Percentiles rank a stretch among this genome's conserved stretches.
phyloP scores from a whole-genome alignment of 2,329 filamentous ascomycete species.

The Calonectria multiphialidica region DNA sequence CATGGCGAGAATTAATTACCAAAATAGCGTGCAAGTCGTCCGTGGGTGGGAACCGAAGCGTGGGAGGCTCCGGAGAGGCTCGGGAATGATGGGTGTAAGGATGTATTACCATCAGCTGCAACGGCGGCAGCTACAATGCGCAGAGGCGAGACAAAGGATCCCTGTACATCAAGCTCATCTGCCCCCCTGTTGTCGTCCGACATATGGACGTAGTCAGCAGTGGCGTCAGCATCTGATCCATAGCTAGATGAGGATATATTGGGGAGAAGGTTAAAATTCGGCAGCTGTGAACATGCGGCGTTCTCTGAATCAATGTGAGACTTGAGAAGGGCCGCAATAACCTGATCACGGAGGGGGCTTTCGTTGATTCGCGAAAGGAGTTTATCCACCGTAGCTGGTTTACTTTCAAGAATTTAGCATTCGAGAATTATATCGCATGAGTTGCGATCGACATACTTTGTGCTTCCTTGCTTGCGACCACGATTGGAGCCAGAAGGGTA shows the following conservation, averaged over 20 bases:
- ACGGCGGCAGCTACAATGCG: constrained; percentile 39
- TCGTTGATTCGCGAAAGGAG: constrained; percentile 42
- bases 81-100: not conserved
- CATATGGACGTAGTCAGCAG: not conserved
- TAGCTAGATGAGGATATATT: not conserved
- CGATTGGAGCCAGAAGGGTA: constrained; percentile 12
- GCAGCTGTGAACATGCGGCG: not conserved
- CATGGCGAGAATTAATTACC: constrained; percentile 10
- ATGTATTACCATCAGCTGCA: not conserved
- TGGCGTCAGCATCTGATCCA: not conserved
- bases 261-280: not conserved
- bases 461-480: constrained; percentile 37
- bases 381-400: constrained; percentile 42
- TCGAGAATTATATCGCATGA: not conserved
- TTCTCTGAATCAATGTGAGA: not conserved
- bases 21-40: constrained; percentile 18
- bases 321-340: constrained; percentile 4
- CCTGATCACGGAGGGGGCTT: constrained; percentile 37
- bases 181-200: not conserved
- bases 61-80: not conserved
- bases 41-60: constrained; percentile 5
- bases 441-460: constrained; percentile 13
- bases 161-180: not conserved
- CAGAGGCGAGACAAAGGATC: constrained; percentile 29
- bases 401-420: not conserved